These are phyloP conservation scores for Tuber aestivum DNA, from an alignment of 495 filamentous ascomycete species.

Conservation along the genomic window DNA sequence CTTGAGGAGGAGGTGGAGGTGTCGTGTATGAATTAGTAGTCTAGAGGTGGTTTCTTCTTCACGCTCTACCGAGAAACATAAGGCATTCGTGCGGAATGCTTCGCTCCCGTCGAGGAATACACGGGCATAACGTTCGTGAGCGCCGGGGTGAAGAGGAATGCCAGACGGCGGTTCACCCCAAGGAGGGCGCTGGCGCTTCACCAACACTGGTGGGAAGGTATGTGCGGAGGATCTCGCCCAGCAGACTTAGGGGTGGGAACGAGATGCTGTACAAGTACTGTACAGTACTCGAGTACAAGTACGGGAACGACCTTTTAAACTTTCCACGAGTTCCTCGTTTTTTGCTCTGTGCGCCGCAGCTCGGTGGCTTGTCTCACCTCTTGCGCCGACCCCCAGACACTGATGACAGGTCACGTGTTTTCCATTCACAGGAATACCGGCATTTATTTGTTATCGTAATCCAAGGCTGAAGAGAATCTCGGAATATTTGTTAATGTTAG, in stretches of 20 bases:
- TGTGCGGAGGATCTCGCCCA: neutral
- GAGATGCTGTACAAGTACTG: too few relatives aligned
- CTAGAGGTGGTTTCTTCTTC: neutral
- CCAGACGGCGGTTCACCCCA: neutral
- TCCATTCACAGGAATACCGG: too few relatives aligned
- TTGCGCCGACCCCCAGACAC: too few relatives aligned
- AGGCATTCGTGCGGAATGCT: neutral
- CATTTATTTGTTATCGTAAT: too few relatives aligned
- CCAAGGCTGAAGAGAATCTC: too few relatives aligned
- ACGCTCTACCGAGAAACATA: neutral
- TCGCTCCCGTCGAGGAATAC: neutral
- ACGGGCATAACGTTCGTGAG: neutral
- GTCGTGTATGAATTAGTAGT: neutral
- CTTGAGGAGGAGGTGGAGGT: neutral
- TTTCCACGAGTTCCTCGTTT: too few relatives aligned
- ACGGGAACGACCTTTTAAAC: too few relatives aligned
- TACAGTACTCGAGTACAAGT: too few relatives aligned
- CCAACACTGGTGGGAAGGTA: neutral
- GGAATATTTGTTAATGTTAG: too few relatives aligned
- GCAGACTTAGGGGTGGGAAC: neutral
- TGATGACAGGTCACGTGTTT: too few relatives aligned
- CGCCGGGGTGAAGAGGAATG: neutral
- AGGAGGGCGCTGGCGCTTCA: neutral
- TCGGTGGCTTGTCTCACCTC: too few relatives aligned
- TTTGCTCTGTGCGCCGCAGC: too few relatives aligned